Conservation (phyloP, 345 rosid species). For the Eucalyptus pumila region DNA sequence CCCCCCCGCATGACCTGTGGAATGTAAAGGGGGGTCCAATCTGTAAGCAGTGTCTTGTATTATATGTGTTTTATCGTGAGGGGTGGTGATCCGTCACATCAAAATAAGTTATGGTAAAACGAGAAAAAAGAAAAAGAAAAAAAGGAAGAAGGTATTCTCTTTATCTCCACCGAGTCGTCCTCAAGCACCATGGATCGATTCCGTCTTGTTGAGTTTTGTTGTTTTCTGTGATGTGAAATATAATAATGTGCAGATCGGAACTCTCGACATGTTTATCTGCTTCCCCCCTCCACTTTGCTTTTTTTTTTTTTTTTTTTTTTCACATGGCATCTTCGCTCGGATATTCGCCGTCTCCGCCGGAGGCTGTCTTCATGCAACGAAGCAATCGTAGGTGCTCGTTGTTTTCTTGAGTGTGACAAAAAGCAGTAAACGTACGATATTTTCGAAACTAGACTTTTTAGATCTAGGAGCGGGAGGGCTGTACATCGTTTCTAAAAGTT, state of each 20-base stretch:
- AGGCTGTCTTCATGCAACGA: background rate
- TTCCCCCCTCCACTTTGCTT: background rate
- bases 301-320: background rate
- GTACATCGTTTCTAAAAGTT: background rate
- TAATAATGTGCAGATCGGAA: background rate
- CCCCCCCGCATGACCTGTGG: background rate
- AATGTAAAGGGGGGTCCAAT: background rate
- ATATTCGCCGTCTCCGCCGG: background rate
- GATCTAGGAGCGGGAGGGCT: background rate
- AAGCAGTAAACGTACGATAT: background rate
- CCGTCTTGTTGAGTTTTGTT: background rate
- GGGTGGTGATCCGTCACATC: background rate
- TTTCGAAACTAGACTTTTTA: background rate
- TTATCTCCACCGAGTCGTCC: background rate
- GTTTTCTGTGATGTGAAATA: background rate
- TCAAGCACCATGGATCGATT: background rate
- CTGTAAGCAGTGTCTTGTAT: background rate
- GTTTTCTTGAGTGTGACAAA: background rate
- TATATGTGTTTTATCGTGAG: background rate
- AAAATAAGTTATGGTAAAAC: background rate
- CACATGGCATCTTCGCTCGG: background rate
- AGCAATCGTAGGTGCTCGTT: background rate
- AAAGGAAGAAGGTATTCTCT: background rate
- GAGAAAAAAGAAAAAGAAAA: accelerated
- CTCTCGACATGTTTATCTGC: background rate